A percentile compares a stretch with the other conserved stretches of the same genome.
phyloP scores from a whole-genome alignment of 2,329 filamentous ascomycete species.

The Pseudogymnoascus sp. region DNA sequence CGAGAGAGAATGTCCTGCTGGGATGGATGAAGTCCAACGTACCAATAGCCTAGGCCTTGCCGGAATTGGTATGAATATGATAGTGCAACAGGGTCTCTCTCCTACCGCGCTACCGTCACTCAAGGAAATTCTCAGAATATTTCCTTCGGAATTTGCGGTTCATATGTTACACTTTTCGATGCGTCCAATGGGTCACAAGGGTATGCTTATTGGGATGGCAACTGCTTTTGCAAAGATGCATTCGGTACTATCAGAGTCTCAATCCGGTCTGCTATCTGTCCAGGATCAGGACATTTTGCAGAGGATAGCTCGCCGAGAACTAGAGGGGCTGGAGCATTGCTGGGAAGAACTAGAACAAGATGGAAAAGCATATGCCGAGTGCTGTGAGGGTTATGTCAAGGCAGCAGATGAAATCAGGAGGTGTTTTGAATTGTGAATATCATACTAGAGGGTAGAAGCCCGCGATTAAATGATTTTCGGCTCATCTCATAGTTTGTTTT shows the following conservation, averaged over 20 bases:
- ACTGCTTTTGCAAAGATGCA: slow-evolving; percentile 28
- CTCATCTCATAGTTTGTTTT: background rate
- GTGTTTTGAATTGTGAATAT: slow-evolving; percentile 13
- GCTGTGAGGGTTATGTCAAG: slow-evolving; percentile 14
- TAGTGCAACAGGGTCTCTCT: slow-evolving; percentile 9
- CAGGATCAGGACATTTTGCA: slow-evolving; percentile 12
- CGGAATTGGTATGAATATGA: slow-evolving; percentile 28
- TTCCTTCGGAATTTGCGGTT: slow-evolving; percentile 22
- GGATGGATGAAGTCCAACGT: slow-evolving; percentile 32
- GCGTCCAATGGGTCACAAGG: slow-evolving; percentile 20
- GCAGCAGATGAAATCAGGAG: slow-evolving; percentile 12
- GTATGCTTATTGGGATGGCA: slow-evolving; percentile 27
- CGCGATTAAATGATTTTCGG: background rate
- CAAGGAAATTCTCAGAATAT: slow-evolving; percentile 19
- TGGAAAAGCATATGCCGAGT: slow-evolving; percentile 11
- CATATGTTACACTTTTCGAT: slow-evolving; percentile 20
- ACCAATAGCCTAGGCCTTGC: slow-evolving; percentile 25
- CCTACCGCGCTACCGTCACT: slow-evolving; percentile 17
- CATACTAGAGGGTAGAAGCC: background rate
- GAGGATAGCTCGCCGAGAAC: slow-evolving; percentile 14
- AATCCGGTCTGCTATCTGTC: slow-evolving; percentile 9
- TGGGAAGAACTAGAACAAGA: slow-evolving; percentile 13
- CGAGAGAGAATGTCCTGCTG: slow-evolving; percentile 29
- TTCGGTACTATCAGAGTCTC: background rate
- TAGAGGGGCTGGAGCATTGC: slow-evolving; percentile 13